phyloP scores from a whole-genome alignment of 495 filamentous ascomycete species.

The Penicillium robsamsonii region DNA sequence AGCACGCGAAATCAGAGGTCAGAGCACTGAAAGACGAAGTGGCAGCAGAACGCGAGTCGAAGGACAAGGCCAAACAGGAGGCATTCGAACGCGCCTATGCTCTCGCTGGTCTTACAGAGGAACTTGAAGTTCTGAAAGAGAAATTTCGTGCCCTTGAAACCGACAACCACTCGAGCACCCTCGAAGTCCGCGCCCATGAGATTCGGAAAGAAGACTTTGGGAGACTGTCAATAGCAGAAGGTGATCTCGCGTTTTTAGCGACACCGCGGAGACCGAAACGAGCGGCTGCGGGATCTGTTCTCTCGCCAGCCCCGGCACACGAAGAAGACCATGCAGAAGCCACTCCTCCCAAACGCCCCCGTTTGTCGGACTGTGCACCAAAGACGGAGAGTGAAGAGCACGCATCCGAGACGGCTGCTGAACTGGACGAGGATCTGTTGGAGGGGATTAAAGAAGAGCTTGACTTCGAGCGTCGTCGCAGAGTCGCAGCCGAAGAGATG shows the following conservation, averaged over 20 bases:
- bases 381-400: slow-evolving; percentile 47
- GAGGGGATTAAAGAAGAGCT: slow-evolving; percentile 62
- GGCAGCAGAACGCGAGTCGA: slow-evolving; percentile 46
- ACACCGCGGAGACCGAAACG: slow-evolving; percentile 47
- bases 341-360: slow-evolving; percentile 64
- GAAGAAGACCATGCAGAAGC: slow-evolving; percentile 48
- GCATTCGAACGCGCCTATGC: slow-evolving; percentile 72
- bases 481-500: slow-evolving; percentile 66
- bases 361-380: slow-evolving; percentile 48
- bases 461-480: slow-evolving; percentile 61
- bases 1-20: slow-evolving; percentile 57
- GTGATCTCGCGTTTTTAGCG: slow-evolving; percentile 36
- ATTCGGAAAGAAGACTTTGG: slow-evolving; percentile 30
- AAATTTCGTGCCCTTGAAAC: slow-evolving; percentile 65
- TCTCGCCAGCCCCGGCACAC: slow-evolving; percentile 39
- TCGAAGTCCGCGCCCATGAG: slow-evolving; percentile 33
- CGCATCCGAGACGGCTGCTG: slow-evolving; percentile 19
- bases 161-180: slow-evolving; percentile 41
- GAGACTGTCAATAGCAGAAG: slow-evolving; percentile 34
- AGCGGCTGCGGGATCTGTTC: slow-evolving; percentile 59
- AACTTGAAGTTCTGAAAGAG: slow-evolving; percentile 62
- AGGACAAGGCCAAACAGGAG: slow-evolving; percentile 67
- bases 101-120: slow-evolving; percentile 70
- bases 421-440: slow-evolving; percentile 47
- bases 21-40: slow-evolving; percentile 54